Base-by-base conservation (phyloP, 352 stramenopile genomes). In the Pythium grandisporangium region DNA sequence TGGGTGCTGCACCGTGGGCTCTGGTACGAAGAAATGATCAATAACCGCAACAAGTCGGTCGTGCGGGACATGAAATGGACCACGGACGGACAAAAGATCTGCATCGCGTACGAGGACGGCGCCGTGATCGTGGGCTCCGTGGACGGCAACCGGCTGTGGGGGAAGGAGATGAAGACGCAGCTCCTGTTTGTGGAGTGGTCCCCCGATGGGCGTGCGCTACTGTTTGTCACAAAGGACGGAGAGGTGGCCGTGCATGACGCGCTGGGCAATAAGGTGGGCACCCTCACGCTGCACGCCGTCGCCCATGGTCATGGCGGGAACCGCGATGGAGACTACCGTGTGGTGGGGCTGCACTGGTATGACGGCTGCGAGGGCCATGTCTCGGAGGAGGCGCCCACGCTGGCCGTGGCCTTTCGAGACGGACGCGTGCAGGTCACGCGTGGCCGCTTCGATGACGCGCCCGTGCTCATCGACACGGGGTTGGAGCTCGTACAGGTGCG, bases 11-110 rank as follows among this genome's bases (percentile, higher is more conserved):
- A 97, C 51, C 72, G 77, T 41, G 76, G 84, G 30, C 90, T 95
- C 64, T 98, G 91, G 87, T 97, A 92, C 64, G 92, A 97, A 47
- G 90, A 97, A 58, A 97, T 98, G 91, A 97, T 97, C 55, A 97
- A 98, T 67, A 97, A 97, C 62, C 67, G 91, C 45, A 96, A 97
- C 68, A 97, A 96, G 56, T 93, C 67, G 48, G 88, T 96, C 27
- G 91, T 97, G 25, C 61, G 61, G 12, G 87, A 95, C 54, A 97
- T 97, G 88, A 96, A 96, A 59, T 97, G 90, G 91, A 96, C 86
- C 5, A 80, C 74, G 6, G 84, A 97, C 63, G 91, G 92, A 0
- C 69, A 95, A 57, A 95, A 95, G 63, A 97, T 98, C 46, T 97
- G 90, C 53, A 97, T 97, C 52, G 87, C 86, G 11, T 97, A 98